Evolutionary conservation across 371 early-diverging fungal species (phyloP).

Genomic region (Mucor velutinosus): DNA sequence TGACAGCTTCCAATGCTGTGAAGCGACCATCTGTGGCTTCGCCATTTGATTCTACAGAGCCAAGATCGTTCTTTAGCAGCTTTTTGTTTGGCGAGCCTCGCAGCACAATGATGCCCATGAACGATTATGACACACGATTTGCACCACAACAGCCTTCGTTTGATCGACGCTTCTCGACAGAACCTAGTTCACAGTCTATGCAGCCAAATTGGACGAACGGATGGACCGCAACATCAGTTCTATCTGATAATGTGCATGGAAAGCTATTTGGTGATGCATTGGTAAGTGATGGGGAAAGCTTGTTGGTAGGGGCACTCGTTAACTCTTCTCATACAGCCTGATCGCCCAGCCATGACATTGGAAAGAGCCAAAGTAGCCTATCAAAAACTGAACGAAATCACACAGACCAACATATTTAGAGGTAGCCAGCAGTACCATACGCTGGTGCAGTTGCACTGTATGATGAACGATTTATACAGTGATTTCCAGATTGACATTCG

Average conservation of each 20-base stretch:
- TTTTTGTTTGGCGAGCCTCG: conserved; percentile 46
- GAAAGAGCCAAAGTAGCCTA: conserved; percentile 32
- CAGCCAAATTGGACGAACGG: conserved; percentile 27
- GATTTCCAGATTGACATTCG: conserved; percentile 21
- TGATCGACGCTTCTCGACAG: conserved; percentile 14
- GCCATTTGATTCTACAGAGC: conserved; percentile 9
- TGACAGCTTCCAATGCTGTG: not conserved
- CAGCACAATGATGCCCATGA: not conserved
- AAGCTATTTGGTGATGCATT: conserved; percentile 46
- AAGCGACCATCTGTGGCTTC: conserved; percentile 11
- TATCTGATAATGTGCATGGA: conserved; percentile 43
- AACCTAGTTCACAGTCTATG: not conserved
- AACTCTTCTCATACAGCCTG: conserved; percentile 13
- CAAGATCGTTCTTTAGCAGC: conserved; percentile 44
- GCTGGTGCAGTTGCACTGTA: conserved; percentile 27
- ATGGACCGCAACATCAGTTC: conserved; percentile 43
- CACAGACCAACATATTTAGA: conserved; percentile 20
- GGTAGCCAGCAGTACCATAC: conserved; percentile 22
- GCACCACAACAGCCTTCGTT: not conserved
- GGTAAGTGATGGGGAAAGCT: conserved; percentile 15
- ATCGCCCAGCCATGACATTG: conserved; percentile 21
- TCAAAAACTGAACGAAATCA: conserved; percentile 29
- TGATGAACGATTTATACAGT: conserved; percentile 30
- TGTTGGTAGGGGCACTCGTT: too few species aligned
- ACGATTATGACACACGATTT: conserved; percentile 16